Percentiles rank a stretch among this genome's conserved stretches.
phyloP scores from a whole-genome alignment of 108 stramenopile genomes.

The Nitzschia inconspicua region DNA sequence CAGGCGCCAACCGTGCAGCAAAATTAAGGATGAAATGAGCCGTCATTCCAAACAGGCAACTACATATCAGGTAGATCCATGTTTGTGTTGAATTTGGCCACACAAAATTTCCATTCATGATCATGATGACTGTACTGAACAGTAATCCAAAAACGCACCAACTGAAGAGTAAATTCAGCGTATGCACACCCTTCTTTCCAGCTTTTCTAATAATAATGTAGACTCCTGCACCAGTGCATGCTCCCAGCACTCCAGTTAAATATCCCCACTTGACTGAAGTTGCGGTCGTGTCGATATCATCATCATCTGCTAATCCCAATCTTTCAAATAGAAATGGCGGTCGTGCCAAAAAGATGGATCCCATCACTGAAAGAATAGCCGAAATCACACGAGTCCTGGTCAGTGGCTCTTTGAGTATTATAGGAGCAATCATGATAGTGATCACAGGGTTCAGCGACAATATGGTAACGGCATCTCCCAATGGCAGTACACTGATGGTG shows the following conservation, averaged over 20 bases:
- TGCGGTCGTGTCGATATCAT: background rate
- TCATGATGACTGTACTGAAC: conserved; percentile 25
- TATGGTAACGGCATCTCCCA: conserved; percentile 46
- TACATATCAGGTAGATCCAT: conserved; percentile 25
- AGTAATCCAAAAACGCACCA: conserved; percentile 34
- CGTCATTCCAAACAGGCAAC: conserved; percentile 14
- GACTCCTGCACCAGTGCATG: conserved; percentile 17
- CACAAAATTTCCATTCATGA: background rate
- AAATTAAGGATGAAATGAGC: conserved; percentile 38
- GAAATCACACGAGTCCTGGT: conserved; percentile 19
- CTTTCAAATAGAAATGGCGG: conserved; percentile 39
- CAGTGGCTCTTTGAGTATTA: conserved; percentile 28
- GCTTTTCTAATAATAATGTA: conserved; percentile 38
- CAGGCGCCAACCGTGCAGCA: conserved; percentile 26
- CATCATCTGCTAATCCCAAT: background rate
- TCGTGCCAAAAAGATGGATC: conserved; percentile 27
- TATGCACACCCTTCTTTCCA: conserved; percentile 34
- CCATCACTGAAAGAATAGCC: conserved; percentile 17
- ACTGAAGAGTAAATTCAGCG: conserved; percentile 31
- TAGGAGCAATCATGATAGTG: conserved; percentile 27
- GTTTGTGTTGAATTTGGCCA: conserved; percentile 23
- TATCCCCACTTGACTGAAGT: conserved; percentile 28
- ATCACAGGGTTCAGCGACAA: conserved; percentile 37
- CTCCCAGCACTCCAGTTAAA: conserved; percentile 27
- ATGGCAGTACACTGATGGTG: conserved; percentile 29